A percentile compares a stretch with the other conserved stretches of the same genome.
These are phyloP conservation scores for sorghum (Sorghum bicolor) DNA, from an alignment of 176 grass and related monocot species.

Conservation along the genomic window DNA sequence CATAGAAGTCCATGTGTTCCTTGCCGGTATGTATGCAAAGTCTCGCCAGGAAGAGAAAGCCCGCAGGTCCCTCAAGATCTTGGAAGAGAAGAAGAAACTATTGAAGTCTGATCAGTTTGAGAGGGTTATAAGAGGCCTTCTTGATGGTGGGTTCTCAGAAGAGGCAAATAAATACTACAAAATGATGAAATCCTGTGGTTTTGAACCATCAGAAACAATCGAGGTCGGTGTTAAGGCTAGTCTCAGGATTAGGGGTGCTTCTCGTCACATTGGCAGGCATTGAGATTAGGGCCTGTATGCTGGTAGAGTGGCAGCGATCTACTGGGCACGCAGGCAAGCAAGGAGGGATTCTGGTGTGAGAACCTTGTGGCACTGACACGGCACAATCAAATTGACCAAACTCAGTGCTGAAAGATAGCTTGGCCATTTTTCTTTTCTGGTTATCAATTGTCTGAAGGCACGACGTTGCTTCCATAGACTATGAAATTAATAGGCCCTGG, in stretches of 20 bases:
- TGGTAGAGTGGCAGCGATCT: background rate
- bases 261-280: conserved; percentile 1
- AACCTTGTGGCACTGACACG: background rate
- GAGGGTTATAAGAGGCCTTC: conserved; percentile 58
- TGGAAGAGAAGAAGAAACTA: conserved; percentile 63
- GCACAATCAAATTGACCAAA: background rate
- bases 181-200: conserved; percentile 62
- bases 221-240: conserved; percentile 29
- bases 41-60: conserved; percentile 46
- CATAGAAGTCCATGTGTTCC: conserved; percentile 70
- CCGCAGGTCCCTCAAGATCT: conserved; percentile 66
- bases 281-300: background rate
- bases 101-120: conserved; percentile 70
- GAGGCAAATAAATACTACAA: conserved; percentile 66
- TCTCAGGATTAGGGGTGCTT: background rate
- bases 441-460: background rate
- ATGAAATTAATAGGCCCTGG: conserved; percentile 6
- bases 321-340: background rate
- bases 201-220: conserved; percentile 38
- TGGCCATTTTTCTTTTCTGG: background rate
- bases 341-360: conserved; percentile 2
- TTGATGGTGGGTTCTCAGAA: conserved; percentile 46
- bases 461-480: background rate
- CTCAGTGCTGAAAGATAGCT: background rate
- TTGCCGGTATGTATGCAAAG: conserved; percentile 73